These are phyloP conservation scores for Tillandsia fasciculata DNA, from an alignment of 176 grass and related monocot species.

Conservation along the genomic window DNA sequence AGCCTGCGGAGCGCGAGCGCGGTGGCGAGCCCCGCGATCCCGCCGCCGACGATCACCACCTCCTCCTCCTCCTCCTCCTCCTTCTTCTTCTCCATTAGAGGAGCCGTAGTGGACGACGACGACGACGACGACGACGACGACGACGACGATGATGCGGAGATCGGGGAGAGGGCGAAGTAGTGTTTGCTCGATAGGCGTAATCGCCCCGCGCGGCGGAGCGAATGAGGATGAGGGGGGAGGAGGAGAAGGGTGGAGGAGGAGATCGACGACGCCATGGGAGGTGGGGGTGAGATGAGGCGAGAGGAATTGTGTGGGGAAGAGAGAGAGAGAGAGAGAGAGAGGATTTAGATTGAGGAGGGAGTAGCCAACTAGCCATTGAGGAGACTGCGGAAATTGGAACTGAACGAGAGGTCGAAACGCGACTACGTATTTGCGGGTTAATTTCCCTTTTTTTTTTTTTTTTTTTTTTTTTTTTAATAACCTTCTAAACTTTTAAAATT, in stretches of 20 bases:
- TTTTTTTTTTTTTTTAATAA: too few species aligned
- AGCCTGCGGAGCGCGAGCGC: constrained; percentile 57
- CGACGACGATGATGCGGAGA: background rate
- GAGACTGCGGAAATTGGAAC: too few species aligned
- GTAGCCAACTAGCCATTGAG: too few species aligned
- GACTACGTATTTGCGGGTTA: too few species aligned
- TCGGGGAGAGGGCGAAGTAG: background rate
- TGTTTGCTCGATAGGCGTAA: background rate
- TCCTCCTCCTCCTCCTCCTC: constrained; percentile 17
- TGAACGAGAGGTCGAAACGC: too few species aligned
- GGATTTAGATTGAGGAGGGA: too few species aligned
- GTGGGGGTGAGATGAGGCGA: background rate
- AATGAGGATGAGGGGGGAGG: background rate
- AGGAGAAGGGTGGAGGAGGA: background rate
- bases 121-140: background rate
- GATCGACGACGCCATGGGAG: background rate
- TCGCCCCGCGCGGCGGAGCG: background rate
- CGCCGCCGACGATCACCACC: constrained; percentile 72
- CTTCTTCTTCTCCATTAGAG: background rate
- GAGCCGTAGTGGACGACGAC: constrained; percentile 7
- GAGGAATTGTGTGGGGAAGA: background rate
- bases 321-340: background rate
- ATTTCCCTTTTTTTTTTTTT: too few species aligned
- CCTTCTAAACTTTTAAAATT: too few species aligned
- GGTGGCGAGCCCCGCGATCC: constrained; percentile 73